Base-by-base conservation (phyloP, 179 eudicot genomes). In the Actinidia chinensis region DNA sequence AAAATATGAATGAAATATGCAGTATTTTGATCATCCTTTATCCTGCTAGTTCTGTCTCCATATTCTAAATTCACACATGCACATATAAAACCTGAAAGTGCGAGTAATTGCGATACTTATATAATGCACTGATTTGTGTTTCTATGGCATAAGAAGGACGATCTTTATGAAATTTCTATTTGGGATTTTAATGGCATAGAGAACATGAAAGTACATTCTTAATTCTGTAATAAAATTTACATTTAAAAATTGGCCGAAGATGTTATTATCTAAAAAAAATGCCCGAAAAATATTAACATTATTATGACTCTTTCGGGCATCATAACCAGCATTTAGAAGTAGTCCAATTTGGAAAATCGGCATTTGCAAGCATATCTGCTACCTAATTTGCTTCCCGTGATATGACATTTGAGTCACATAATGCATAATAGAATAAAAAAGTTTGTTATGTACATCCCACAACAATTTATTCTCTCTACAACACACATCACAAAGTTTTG, bases 381-480 rank as follows among this genome's bases (percentile, higher is more conserved):
- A 36, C 40, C 40, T 36, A 36, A 36, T 36, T 36, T 36, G 4
- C 40, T 36, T 36, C 40, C 40, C 40, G n/a, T n/a, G n/a, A n/a
- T n/a, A n/a, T n/a, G n/a, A n/a, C n/a, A n/a, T n/a, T 64, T 43
- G 36, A 63, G 68, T 10, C 36, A 23, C 65, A 20, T 22, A n/a
- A 46, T 20, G 10, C 40, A 48, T 4, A 23, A 13, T 7, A 48
- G 1, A 13, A 50, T 23, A 17, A 50, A 50, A 25, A 14, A 9
- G n/a, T 14, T 6, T 71, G 22, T 28, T 70, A 48, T 50, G 10
- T 8, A 71, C 74, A 70, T 68, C 72, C 46, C 54, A 46, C 56
- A 43, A 51, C 48, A 40, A 47, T 50, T 18, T n/a, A 2, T 50
- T 15, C 47, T 36, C 69, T 36, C 69, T 8, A 28, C 33, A 28